A percentile compares a stretch with the other conserved stretches of the same genome.
Conservation (phyloP, 176 grass and related monocot species). For the Juncus effusus region DNA sequence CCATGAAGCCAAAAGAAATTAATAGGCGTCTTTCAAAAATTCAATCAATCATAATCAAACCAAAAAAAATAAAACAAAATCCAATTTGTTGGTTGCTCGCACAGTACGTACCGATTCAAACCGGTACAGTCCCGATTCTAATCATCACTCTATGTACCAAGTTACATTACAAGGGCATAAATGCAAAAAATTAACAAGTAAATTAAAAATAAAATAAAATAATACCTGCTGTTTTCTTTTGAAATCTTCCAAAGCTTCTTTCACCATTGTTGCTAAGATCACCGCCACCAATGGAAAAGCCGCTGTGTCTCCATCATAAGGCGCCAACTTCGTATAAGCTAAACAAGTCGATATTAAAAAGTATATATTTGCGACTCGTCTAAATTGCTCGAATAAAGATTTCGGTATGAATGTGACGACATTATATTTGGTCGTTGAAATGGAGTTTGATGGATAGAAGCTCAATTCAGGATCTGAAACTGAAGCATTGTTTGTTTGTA, state of each 20-base stretch:
- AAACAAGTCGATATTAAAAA: slow-evolving; percentile 50
- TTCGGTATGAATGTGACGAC: slow-evolving; percentile 59
- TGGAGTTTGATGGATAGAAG: slow-evolving; percentile 40
- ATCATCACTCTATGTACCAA: background rate
- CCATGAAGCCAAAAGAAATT: background rate
- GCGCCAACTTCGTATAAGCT: slow-evolving; percentile 43
- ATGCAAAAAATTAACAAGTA: background rate
- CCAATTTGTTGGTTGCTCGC: background rate
- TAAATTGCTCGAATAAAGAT: slow-evolving; percentile 93
- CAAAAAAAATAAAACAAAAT: background rate
- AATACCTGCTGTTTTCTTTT: slow-evolving; percentile 58
- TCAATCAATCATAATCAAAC: slow-evolving; percentile 1
- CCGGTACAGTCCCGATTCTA: too few relatives aligned
- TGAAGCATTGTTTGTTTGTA: slow-evolving; percentile 31
- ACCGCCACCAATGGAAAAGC: slow-evolving; percentile 49
- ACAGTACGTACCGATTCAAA: too few relatives aligned
- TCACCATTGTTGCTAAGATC: slow-evolving; percentile 67
- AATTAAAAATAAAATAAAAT: background rate
- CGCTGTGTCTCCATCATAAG: slow-evolving; percentile 37
- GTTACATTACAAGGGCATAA: background rate
- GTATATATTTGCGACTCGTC: slow-evolving; percentile 84
- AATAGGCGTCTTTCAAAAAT: background rate
- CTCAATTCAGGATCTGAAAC: background rate
- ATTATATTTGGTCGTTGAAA: slow-evolving; percentile 90
- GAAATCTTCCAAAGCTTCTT: slow-evolving; percentile 79